These are phyloP conservation scores for Phlegmacium glaucopus DNA, from an alignment of 768 basidiomycete genomes.

Conservation along the genomic window DNA sequence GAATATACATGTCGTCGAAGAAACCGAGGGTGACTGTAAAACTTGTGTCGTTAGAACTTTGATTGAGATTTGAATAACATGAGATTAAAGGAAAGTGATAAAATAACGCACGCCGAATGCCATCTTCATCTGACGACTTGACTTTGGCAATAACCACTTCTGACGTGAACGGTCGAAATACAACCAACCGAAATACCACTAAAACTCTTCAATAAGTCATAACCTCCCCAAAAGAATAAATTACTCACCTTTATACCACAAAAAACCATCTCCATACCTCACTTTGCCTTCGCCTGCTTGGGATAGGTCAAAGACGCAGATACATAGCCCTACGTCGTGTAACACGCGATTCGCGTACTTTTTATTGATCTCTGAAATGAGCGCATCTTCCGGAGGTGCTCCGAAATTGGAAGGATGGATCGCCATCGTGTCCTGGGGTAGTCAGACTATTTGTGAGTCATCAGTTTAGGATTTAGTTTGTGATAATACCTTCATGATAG, in stretches of 20 bases:
- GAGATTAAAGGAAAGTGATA: too few relatives aligned
- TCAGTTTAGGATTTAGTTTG: neutral
- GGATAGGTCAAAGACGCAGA: slow-evolving; percentile 85
- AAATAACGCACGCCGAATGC: slow-evolving; percentile 67
- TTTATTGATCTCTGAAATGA: slow-evolving; percentile 86
- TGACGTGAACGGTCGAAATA: slow-evolving; percentile 87
- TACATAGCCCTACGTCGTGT: slow-evolving; percentile 87
- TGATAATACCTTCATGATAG: slow-evolving; percentile 35
- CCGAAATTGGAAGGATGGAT: slow-evolving; percentile 88
- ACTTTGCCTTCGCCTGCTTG: slow-evolving; percentile 90
- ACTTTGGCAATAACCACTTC: slow-evolving; percentile 91
- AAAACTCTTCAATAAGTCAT: neutral
- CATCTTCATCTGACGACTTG: slow-evolving; percentile 80
- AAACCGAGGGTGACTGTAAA: slow-evolving; percentile 78
- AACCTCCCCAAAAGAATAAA: neutral
- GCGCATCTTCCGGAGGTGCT: slow-evolving; percentile 69
- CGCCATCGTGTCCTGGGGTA: slow-evolving; percentile 83
- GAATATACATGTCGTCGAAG: slow-evolving; percentile 93
- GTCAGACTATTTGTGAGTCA: slow-evolving; percentile 2
- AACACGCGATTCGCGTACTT: slow-evolving; percentile 93
- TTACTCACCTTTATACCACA: slow-evolving; percentile 87
- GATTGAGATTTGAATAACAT: neutral
- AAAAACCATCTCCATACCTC: slow-evolving; percentile 88
- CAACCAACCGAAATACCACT: slow-evolving; percentile 88
- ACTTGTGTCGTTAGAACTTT: neutral